Evolutionary conservation across 1,284 basidiomycete genomes (phyloP).

Genomic region (Fomitopsis palustris): DNA sequence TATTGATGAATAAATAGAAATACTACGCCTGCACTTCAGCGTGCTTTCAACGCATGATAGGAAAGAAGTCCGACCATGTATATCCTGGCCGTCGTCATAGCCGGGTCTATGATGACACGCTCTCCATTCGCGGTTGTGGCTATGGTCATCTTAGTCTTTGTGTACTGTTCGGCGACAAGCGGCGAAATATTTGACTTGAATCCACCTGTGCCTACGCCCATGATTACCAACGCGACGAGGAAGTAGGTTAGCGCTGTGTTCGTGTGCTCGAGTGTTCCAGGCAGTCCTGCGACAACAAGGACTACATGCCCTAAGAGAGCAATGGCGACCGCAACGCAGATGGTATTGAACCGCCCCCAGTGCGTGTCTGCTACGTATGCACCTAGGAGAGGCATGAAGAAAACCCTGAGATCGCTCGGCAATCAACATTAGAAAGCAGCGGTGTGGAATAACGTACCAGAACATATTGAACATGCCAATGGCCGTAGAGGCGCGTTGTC

Average conservation of each 20-base stretch:
- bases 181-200: conserved; percentile 85
- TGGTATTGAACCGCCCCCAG: conserved; percentile 75
- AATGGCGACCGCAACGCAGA: conserved; percentile 53
- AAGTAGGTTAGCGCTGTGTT: conserved; percentile 62
- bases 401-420: conserved; percentile 36
- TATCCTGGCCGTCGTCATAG: conserved; percentile 64
- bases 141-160: conserved; percentile 53
- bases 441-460: conserved; percentile 35
- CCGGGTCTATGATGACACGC: conserved; percentile 80
- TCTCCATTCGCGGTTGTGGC: conserved; percentile 58
- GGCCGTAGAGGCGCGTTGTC: conserved; percentile 68
- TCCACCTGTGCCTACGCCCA: conserved; percentile 62
- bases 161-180: conserved; percentile 77
- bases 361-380: conserved; percentile 75
- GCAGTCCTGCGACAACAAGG: conserved; percentile 70
- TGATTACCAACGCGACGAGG: conserved; percentile 63
- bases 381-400: conserved; percentile 58
- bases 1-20: conserved; percentile 79
- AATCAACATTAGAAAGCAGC: background rate
- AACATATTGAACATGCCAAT: conserved; percentile 63
- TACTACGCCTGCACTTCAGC: conserved; percentile 38
- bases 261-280: conserved; percentile 61
- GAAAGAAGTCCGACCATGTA: conserved; percentile 53
- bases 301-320: conserved; percentile 69
- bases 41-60: background rate